These are phyloP conservation scores for Wickerhamiella dianesei DNA, from an alignment of 805 yeast genomes.

Conservation along the genomic window DNA sequence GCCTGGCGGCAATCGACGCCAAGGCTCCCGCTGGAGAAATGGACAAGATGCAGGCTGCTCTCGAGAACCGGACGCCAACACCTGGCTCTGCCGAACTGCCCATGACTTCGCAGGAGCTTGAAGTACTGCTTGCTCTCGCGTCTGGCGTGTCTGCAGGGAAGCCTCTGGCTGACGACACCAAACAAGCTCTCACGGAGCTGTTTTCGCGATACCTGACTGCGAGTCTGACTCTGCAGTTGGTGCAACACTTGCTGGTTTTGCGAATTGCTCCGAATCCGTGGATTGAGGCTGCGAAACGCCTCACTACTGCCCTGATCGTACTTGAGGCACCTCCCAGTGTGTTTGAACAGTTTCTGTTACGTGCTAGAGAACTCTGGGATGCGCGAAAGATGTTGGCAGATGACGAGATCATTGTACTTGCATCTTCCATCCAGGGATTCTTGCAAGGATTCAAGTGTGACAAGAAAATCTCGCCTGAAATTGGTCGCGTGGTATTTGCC, in stretches of 20 bases:
- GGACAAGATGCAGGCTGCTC: conserved; percentile 6
- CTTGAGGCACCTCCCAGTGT: conserved; percentile 25
- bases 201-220: conserved; percentile 31
- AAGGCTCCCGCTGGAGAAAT: conserved; percentile 14
- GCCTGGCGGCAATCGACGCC: conserved; percentile 13
- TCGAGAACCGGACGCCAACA: conserved; percentile 1
- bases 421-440: conserved; percentile 24
- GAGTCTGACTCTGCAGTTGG: conserved; percentile 28
- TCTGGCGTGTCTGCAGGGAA: conserved; percentile 16
- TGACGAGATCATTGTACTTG: conserved; percentile 12
- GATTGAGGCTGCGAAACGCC: conserved; percentile 18
- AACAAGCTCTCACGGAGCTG: conserved; percentile 24
- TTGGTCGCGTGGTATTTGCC: conserved; percentile 5
- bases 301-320: conserved; percentile 24
- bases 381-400: not conserved
- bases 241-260: conserved; percentile 19
- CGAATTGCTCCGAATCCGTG: conserved; percentile 1
- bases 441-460: conserved; percentile 22
- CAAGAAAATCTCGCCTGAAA: not conserved
- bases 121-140: conserved; percentile 44
- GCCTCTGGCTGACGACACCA: not conserved
- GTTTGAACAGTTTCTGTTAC: conserved; percentile 14
- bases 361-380: conserved; percentile 17
- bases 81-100: conserved; percentile 6
- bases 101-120: conserved; percentile 29